Base-by-base conservation (phyloP, 2,329 filamentous ascomycete species). In the Alternaria longipes region DNA sequence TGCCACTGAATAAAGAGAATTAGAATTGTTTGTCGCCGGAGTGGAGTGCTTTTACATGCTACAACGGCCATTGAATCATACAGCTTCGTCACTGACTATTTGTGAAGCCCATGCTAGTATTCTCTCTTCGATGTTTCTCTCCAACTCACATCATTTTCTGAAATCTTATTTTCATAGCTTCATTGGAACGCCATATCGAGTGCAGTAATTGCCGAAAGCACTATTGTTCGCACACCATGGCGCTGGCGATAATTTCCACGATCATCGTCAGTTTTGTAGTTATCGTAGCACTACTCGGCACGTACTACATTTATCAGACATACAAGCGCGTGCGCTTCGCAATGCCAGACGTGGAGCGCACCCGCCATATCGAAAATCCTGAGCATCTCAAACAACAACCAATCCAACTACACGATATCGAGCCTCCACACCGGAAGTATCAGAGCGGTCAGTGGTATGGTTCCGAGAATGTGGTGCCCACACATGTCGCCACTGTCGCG, bases 391-490 rank as follows among this genome's bases (percentile, higher is more conserved):
- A 50, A 32, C 41, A 52, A 14, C 34, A n/a, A 9, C n/a, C 18
- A 2, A 51, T 53, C 3, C 36, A 38, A 12, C 7, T 60, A 2
- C 44, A 4, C 8, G 42, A 44, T 5, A 7, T 52, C 32, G 18
- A 28, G 5, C 18, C 2, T 32, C 30, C 36, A 2, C 24, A 16
- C 0, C 24, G 34, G 7, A 30, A 41, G 14, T 51, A 40, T 26
- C 30, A 52, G 18, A 60, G 49, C 20, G 36, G 20, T 28, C 28
- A 38, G 44, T 46, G 52, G 51, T 55, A 59, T 36, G 36, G 57
- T 30, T 28, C 44, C 1, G 30, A 18, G n/a, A 12, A 8, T 5
- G 16, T 46, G 5, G 20, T 42, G 8, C 5, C 40, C 16, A 7
- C 40, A 34, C 22, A 47, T 24, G 16, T 56, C 30, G 46, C 46